Evolutionary conservation across 164 flowering plant genomes (phyloP).

Genomic region (Cinnamomum micranthum): DNA sequence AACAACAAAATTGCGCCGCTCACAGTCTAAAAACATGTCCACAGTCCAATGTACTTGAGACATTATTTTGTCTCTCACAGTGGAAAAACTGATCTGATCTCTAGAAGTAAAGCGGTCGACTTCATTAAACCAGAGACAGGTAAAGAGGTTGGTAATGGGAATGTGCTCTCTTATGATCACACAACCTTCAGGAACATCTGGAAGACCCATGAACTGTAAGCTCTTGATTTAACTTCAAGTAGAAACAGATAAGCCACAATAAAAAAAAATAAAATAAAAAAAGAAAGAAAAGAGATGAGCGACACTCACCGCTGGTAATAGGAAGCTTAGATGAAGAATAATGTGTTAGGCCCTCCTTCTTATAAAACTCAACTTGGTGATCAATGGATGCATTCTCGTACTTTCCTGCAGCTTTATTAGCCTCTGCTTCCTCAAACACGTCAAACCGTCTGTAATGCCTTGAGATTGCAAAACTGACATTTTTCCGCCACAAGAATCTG

Average conservation of each 20-base stretch:
- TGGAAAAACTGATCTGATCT: slow-evolving; percentile 92
- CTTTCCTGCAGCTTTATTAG: slow-evolving; percentile 90
- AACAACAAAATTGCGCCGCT: slow-evolving; percentile 85
- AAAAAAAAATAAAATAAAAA: neutral
- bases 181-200: slow-evolving; percentile 99
- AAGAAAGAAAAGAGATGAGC: neutral
- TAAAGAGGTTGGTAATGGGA: slow-evolving; percentile 83
- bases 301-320: slow-evolving; percentile 78
- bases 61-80: slow-evolving; percentile 76
- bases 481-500: slow-evolving; percentile 90
- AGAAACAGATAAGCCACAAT: neutral
- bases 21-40: slow-evolving; percentile 90
- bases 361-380: slow-evolving; percentile 76
- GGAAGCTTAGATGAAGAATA: slow-evolving; percentile 86
- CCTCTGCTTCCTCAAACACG: slow-evolving; percentile 92
- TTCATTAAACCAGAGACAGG: slow-evolving; percentile 97
- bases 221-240: neutral
- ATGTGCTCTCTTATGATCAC: slow-evolving; percentile 81
- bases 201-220: slow-evolving; percentile 1
- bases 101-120: slow-evolving; percentile 94
- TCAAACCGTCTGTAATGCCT: slow-evolving; percentile 91
- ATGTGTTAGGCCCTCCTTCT: slow-evolving; percentile 78
- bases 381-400: slow-evolving; percentile 87
- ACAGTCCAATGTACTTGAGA: slow-evolving; percentile 59
- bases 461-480: slow-evolving; percentile 87